Evolutionary conservation across 305 asterid genomes (phyloP), one percentile per base, ranked within the genome.

Genomic region (Fraxinus dipetala): DNA sequence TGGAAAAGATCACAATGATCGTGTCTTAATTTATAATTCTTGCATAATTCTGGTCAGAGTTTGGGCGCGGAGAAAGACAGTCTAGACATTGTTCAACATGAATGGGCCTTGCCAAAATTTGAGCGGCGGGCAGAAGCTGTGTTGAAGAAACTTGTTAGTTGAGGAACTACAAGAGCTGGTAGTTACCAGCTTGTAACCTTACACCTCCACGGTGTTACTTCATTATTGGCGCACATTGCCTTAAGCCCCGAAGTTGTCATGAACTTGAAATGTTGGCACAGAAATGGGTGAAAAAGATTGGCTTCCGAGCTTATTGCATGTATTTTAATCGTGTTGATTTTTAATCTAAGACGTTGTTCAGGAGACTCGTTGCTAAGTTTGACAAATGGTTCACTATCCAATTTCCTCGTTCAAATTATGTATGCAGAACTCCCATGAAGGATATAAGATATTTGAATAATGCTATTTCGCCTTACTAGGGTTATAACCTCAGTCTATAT

Each of bases 101-200:
- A 95, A 0, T 95, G 98, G 98, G 97, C 90, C 77, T 85, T 95
- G 72, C 98, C 98, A 34, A 95, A 89, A 82, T 90, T 93, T 78
- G 98, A 95, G 93, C 96, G 90, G 87, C 91, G 98, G 81, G 98
- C 98, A 28, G 93, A 87, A 90, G 89, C 96, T 38, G 94, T 85
- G 18, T 72, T 95, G 85, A 91, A 88, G 94, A 91, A 90, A 78
- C 95, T 93, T 28, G 86, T 92, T 40, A 81, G 80, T 79, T 85
- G 84, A 89, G 72, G 82, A 77, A 63, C 83, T 20, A 36, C 16
- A 31, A 40, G 20, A 24, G 36, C 10, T 34, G 13, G 35, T 14
- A 45, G 38, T 28, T 22, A 40, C 76, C 76, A n/a, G 61, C 31
- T 67, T 69, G 70, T 56, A 73, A 51, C 40, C 80, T 77, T 61